phyloP scores from a whole-genome alignment of 441 rosid species.

The Geranium incanum region DNA sequence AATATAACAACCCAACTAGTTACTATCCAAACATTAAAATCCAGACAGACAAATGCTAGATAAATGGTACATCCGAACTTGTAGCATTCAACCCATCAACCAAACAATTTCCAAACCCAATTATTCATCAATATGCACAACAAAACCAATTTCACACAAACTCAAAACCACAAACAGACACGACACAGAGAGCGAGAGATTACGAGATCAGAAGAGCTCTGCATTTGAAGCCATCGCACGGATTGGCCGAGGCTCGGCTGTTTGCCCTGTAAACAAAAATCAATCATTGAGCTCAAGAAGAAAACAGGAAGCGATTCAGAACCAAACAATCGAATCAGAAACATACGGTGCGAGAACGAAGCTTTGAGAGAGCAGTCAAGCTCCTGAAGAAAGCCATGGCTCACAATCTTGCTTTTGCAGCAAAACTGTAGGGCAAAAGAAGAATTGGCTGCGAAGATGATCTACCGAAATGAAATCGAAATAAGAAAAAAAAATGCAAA shows the following conservation, averaged over 20 bases:
- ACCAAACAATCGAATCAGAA: not conserved
- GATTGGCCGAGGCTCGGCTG: conserved; percentile 56
- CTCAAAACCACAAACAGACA: not conserved
- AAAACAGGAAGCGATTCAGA: not conserved
- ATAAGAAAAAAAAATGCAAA: no score
- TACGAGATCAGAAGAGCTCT: conserved; percentile 65
- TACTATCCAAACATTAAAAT: not conserved
- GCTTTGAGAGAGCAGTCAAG: conserved; percentile 52
- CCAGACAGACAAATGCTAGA: not conserved
- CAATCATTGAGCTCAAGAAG: conserved; percentile 10
- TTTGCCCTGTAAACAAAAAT: conserved; percentile 36
- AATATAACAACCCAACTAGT: not conserved
- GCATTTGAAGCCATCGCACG: conserved; percentile 86
- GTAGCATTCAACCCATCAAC: conserved; percentile 1
- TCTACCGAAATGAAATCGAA: no score
- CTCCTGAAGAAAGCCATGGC: conserved; percentile 65
- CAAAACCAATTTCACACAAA: not conserved
- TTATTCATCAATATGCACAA: not conserved
- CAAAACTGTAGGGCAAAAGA: no score
- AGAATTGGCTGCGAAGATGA: no score
- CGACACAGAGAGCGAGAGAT: conserved; percentile 11
- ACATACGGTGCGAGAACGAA: conserved; percentile 62
- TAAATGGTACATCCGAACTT: not conserved
- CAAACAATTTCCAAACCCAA: not conserved
- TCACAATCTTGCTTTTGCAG: not conserved